Conservation (phyloP, 1,284 basidiomycete species). For the Fomes fomentarius region DNA sequence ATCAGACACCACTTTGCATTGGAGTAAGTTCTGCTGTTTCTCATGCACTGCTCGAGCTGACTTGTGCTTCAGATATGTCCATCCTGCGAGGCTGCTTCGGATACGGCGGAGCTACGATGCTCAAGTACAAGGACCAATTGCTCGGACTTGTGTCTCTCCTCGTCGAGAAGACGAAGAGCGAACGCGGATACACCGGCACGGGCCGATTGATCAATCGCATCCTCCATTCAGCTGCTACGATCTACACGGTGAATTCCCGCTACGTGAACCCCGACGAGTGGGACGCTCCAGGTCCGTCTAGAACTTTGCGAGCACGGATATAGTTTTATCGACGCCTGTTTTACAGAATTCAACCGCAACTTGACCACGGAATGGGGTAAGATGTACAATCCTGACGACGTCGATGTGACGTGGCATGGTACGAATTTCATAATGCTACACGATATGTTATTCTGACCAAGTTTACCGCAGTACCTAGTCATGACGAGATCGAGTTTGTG, state of each 20-base stretch:
- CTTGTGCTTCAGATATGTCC: conserved; percentile 61
- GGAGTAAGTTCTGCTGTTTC: conserved; percentile 65
- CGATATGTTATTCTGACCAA: neutral
- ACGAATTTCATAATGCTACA: conserved; percentile 21
- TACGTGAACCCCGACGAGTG: conserved; percentile 88
- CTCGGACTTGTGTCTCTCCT: conserved; percentile 73
- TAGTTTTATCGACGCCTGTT: neutral
- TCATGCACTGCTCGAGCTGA: conserved; percentile 3
- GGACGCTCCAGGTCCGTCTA: conserved; percentile 63
- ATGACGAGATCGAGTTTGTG: conserved; percentile 81
- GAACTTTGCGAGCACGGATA: neutral
- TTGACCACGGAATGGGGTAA: conserved; percentile 87
- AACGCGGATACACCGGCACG: conserved; percentile 87
- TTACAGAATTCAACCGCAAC: conserved; percentile 68
- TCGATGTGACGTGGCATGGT: conserved; percentile 91
- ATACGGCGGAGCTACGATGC: conserved; percentile 66
- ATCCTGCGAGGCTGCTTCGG: conserved; percentile 81
- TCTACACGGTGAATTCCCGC: conserved; percentile 83
- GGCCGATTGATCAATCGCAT: conserved; percentile 83
- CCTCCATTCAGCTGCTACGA: conserved; percentile 74
- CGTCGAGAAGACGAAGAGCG: conserved; percentile 82
- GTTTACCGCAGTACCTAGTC: conserved; percentile 60
- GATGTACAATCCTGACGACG: conserved; percentile 79
- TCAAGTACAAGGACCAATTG: conserved; percentile 73
- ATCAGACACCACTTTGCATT: conserved; percentile 92